Evolutionary conservation across 345 rosid species (phyloP).

Genomic region (Salix purpurea): DNA sequence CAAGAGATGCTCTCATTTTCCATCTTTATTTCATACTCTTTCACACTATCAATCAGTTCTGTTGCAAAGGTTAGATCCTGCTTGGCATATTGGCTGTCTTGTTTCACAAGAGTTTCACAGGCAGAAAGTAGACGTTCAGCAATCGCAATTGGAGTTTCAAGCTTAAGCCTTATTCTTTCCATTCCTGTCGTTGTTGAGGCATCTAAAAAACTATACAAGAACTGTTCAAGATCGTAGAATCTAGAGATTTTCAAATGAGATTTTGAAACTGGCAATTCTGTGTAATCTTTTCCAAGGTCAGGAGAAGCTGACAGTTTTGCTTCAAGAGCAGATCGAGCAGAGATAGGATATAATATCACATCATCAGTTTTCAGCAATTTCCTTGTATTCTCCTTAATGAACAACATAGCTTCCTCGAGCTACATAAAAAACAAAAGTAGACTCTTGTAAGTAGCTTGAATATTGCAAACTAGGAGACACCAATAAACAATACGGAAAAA

Average conservation of each 20-base stretch:
- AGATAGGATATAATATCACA: conserved; percentile 70
- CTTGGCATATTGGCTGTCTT: conserved; percentile 50
- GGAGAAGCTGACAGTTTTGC: conserved; percentile 59
- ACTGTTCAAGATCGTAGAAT: conserved; percentile 63
- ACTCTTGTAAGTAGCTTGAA: neutral
- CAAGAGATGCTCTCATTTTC: conserved; percentile 79
- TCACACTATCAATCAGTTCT: conserved; percentile 52
- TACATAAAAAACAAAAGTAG: conserved; percentile 32
- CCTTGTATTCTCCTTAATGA: conserved; percentile 63
- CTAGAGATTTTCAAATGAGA: conserved; percentile 48
- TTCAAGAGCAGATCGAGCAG: conserved; percentile 83
- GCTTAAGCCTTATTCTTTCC: conserved; percentile 91
- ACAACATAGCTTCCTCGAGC: conserved; percentile 87
- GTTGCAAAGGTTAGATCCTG: conserved; percentile 58
- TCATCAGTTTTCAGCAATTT: conserved; percentile 72
- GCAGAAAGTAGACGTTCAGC: conserved; percentile 74
- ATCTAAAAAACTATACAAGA: conserved; percentile 75
- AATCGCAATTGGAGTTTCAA: conserved; percentile 81
- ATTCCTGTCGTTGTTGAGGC: conserved; percentile 65
- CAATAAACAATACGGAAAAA: conserved; percentile 4
- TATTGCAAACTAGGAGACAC: conserved; percentile 10
- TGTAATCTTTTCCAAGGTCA: conserved; percentile 36
- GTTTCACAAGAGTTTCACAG: conserved; percentile 54
- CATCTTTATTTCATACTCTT: conserved; percentile 49
- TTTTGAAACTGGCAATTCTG: conserved; percentile 35